Evolutionary conservation across 768 basidiomycete species (phyloP).

Genomic region (Leccinum obscurum): DNA sequence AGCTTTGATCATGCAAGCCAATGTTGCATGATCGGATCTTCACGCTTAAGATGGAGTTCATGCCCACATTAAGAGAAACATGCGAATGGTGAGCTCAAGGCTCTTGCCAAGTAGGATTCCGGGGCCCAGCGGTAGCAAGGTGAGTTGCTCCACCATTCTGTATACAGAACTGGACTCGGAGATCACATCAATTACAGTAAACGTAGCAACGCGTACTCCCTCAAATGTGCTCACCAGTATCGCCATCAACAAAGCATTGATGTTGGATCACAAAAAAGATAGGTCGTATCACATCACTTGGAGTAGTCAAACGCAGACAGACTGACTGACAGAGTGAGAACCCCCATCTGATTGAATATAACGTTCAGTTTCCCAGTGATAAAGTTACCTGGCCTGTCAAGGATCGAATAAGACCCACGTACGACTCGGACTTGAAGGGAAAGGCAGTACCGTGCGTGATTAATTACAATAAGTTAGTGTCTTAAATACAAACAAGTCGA

Average conservation of each 20-base stretch:
- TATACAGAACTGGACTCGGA: constrained; percentile 11
- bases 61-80: background rate
- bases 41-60: constrained; percentile 28
- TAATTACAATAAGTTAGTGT: no score
- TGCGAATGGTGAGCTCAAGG: constrained; percentile 1
- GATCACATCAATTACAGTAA: background rate
- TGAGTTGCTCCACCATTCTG: constrained; percentile 1
- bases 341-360: constrained; percentile 20
- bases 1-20: background rate
- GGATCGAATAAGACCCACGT: no score
- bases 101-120: constrained; percentile 17
- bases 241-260: constrained; percentile 12
- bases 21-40: background rate
- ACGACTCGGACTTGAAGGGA: no score
- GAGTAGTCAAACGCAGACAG: no score
- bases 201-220: background rate
- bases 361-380: background rate
- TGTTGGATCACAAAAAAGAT: background rate
- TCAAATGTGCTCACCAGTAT: constrained; percentile 10
- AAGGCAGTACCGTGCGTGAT: no score
- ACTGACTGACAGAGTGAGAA: constrained; percentile 17
- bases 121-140: no score
- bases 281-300: no score
- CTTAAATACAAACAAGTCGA: no score
- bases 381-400: no score